Base-by-base conservation (phyloP, 768 basidiomycete genomes). In the Lenzites betulinus region DNA sequence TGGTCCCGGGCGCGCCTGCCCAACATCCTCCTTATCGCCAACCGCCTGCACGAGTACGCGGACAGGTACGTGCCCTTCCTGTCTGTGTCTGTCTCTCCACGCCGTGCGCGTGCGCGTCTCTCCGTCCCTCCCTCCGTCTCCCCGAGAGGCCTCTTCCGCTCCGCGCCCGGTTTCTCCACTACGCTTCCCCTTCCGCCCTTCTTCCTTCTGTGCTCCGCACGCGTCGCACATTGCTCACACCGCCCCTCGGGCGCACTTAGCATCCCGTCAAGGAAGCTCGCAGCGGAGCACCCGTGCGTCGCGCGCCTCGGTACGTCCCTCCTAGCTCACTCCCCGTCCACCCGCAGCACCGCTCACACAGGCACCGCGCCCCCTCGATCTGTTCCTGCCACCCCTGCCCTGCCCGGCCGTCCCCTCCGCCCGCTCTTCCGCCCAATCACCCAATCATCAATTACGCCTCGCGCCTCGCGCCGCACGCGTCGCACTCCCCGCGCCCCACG, bases 41-140 rank as follows among this genome's bases (percentile, higher is more conserved):
- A 92, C 74, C 78, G 75, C 54, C 76, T 92, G 61, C 71, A 75
- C 63, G 85, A 88, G 64, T 92, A 91, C 69, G 72, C 83, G 55
- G 86, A 87, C 64, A 86, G 79, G 90, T 90, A 69, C 60, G 78
- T 75, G 6, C 47, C 56, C 20, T 22, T 6, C 38, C 30, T 15
- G 23, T 26, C 33, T 28, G n/a, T n/a, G n/a, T n/a, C n/a, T n/a
- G n/a, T n/a, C n/a, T n/a, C n/a, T n/a, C n/a, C n/a, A n/a, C n/a
- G n/a, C n/a, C n/a, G n/a, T n/a, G n/a, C n/a, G n/a, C n/a, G n/a
- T n/a, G n/a, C n/a, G n/a, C n/a, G n/a, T n/a, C n/a, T n/a, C n/a
- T n/a, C n/a, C n/a, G n/a, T n/a, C n/a, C 55, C 16, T 33, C 22
- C 58, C 7, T 58, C 59, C 12, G 60, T 60, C 25, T 58, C 49